Evolutionary conservation across 2,329 filamentous ascomycete species (phyloP).

Genomic region (Chaetomium strumarium): DNA sequence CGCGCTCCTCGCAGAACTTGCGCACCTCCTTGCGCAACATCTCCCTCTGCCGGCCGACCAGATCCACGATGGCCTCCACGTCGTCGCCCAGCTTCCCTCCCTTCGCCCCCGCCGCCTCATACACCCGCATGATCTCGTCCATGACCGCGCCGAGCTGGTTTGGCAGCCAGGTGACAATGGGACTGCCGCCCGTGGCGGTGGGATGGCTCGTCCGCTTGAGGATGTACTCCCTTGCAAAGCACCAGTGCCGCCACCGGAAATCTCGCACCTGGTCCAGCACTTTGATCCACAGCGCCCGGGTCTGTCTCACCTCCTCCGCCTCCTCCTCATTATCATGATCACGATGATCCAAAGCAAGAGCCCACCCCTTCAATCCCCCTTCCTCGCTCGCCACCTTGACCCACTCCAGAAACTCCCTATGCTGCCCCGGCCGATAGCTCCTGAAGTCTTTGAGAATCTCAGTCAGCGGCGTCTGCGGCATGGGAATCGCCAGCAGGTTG

Average conservation of each 20-base stretch:
- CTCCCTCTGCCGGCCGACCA: conserved; percentile 10
- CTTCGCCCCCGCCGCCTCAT: conserved; percentile 28
- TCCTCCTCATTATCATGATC: conserved; percentile 65
- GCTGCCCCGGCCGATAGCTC: conserved; percentile 80
- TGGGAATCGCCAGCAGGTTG: conserved; percentile 76
- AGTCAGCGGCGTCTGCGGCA: conserved; percentile 86
- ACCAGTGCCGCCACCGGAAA: conserved; percentile 82
- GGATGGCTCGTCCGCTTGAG: conserved; percentile 71
- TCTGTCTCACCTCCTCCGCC: conserved; percentile 77
- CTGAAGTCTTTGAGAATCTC: conserved; percentile 85
- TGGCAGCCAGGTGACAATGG: conserved; percentile 78
- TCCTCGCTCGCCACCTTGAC: conserved; percentile 49
- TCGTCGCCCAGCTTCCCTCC: conserved; percentile 27
- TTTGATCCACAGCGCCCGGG: conserved; percentile 64
- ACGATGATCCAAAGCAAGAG: conserved; percentile 67
- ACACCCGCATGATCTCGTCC: conserved; percentile 59
- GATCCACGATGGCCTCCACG: conserved; percentile 14
- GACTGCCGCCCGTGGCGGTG: conserved; percentile 72
- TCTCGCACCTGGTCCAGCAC: conserved; percentile 70
- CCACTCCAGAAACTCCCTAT: conserved; percentile 75
- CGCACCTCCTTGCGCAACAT: conserved; percentile 14
- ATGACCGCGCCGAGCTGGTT: conserved; percentile 75
- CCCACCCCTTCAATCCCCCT: conserved; percentile 74
- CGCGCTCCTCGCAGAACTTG: conserved; percentile 27
- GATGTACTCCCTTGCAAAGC: conserved; percentile 79